These are phyloP conservation scores for Dactylellina drechsleri DNA, from an alignment of 2,329 filamentous ascomycete species.

Conservation along the genomic window DNA sequence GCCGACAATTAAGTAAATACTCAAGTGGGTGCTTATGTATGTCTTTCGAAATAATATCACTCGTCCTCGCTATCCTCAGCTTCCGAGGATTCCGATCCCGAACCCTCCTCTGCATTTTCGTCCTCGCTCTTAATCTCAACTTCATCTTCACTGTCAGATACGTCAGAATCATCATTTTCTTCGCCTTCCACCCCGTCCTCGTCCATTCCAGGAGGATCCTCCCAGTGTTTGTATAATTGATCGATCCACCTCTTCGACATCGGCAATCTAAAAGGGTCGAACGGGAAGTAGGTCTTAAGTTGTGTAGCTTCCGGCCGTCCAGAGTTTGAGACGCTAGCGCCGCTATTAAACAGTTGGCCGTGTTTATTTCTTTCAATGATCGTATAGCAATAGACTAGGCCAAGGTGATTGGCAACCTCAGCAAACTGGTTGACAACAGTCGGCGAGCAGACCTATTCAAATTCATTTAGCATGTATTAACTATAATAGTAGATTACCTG, in stretches of 20 bases:
- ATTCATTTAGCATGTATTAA: conserved; percentile 8
- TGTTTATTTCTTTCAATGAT: conserved; percentile 93
- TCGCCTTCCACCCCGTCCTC: conserved; percentile 65
- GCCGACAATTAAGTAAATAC: conserved; percentile 4
- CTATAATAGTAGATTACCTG: not conserved
- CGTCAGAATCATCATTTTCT: conserved; percentile 60
- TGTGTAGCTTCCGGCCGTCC: conserved; percentile 78
- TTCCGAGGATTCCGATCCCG: conserved; percentile 13
- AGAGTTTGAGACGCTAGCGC: conserved; percentile 68
- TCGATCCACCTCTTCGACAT: conserved; percentile 88
- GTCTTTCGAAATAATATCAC: conserved; percentile 8
- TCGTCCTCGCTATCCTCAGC: conserved; percentile 33
- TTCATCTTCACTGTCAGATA: conserved; percentile 1
- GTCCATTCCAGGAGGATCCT: conserved; percentile 75
- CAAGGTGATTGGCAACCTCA: conserved; percentile 82
- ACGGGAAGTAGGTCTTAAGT: conserved; percentile 94
- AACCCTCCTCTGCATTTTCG: conserved; percentile 61
- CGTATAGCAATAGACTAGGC: conserved; percentile 88
- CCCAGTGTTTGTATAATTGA: conserved; percentile 83
- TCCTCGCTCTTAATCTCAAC: conserved; percentile 19
- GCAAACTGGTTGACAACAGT: conserved; percentile 92
- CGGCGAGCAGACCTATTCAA: conserved; percentile 68
- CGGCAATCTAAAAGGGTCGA: conserved; percentile 93
- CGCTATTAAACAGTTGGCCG: conserved; percentile 72
- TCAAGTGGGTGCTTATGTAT: conserved; percentile 3